Conservation (phyloP, 257 asterid species). For the Solanum pennellii region DNA sequence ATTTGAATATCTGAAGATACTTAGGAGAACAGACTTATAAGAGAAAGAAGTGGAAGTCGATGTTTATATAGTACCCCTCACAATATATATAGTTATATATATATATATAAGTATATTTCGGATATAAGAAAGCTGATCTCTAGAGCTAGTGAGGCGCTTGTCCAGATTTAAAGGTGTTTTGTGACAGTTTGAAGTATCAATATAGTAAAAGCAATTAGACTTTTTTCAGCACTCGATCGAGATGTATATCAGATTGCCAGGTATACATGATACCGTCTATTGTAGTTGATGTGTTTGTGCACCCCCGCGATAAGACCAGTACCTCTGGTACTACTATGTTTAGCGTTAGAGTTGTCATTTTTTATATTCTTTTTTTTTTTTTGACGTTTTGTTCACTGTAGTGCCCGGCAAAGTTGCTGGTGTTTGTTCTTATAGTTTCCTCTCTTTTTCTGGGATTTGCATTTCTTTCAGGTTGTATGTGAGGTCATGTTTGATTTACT, state of each 20-base stretch:
- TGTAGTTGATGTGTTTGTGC: conserved; percentile 39
- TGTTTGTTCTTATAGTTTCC: conserved; percentile 12
- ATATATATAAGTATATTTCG: conserved; percentile 12
- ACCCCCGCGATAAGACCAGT: conserved; percentile 31
- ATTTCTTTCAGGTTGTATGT: conserved; percentile 40
- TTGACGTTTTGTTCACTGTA: conserved; percentile 21
- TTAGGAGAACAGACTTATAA: conserved; percentile 43
- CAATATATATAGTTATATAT: conserved; percentile 8
- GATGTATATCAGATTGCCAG: conserved; percentile 61
- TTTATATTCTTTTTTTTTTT: conserved; percentile 23
- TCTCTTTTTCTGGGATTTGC: conserved; percentile 26
- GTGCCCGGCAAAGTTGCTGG: conserved; percentile 29
- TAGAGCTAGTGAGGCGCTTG: conserved; percentile 43
- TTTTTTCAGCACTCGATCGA: conserved; percentile 34
- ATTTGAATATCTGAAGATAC: conserved; percentile 33
- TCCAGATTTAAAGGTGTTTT: not conserved
- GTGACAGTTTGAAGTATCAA: conserved; percentile 9
- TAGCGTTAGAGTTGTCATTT: conserved; percentile 34
- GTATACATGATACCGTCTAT: conserved; percentile 33
- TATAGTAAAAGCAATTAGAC: conserved; percentile 28
- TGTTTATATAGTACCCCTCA: conserved; percentile 20
- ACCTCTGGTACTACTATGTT: conserved; percentile 23
- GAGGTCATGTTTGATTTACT: conserved; percentile 45
- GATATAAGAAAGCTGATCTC: conserved; percentile 31
- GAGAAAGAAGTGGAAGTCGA: conserved; percentile 27